These are phyloP conservation scores for Coniochaeta prunicola DNA, from an alignment of 2,329 filamentous ascomycete genomes.

Conservation along the genomic window DNA sequence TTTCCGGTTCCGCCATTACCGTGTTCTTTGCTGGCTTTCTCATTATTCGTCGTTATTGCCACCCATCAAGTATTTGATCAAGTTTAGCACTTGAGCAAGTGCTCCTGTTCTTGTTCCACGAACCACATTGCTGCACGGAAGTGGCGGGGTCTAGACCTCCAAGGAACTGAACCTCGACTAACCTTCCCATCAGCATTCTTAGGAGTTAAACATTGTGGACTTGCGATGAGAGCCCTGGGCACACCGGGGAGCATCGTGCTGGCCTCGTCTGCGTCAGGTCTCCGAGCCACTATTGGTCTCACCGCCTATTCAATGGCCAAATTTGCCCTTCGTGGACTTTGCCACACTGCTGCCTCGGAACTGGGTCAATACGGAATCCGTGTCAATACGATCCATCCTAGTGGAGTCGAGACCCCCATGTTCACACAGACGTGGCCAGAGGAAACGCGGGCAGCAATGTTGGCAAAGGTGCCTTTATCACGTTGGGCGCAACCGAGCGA, in stretches of 20 bases:
- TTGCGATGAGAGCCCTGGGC: conserved; percentile 21
- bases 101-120: not conserved
- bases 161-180: not conserved
- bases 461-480: conserved; percentile 23
- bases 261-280: conserved; percentile 28
- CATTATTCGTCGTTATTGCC: not conserved
- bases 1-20: not conserved
- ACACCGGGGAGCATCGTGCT: conserved; percentile 29
- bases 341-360: conserved; percentile 27
- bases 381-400: conserved; percentile 31
- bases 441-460: conserved; percentile 23
- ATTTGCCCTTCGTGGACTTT: conserved; percentile 27
- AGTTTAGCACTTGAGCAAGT: not conserved
- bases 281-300: conserved; percentile 26
- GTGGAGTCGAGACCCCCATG: conserved; percentile 26
- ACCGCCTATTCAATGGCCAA: conserved; percentile 26
- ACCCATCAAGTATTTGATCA: not conserved
- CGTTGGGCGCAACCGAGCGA: conserved; percentile 27
- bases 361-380: conserved; percentile 27
- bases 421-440: conserved; percentile 24
- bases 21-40: conserved; percentile 3
- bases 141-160: not conserved
- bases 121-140: not conserved
- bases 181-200: conserved; percentile 17
- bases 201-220: conserved; percentile 11